phyloP scores from a whole-genome alignment of 306 rosid genomes.

The Trichosanthes truncata region DNA sequence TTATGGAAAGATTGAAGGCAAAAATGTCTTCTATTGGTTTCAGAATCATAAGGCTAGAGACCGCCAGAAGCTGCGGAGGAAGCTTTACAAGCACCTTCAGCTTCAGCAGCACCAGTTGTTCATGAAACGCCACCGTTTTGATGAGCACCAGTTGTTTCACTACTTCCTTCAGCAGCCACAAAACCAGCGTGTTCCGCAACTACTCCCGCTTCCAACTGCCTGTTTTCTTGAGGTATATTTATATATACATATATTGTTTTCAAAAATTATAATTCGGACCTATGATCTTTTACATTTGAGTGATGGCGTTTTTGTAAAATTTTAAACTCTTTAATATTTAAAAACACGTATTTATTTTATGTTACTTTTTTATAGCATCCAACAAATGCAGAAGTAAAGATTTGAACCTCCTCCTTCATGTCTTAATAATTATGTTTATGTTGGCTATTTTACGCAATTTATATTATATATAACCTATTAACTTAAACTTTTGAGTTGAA shows the following conservation, averaged over 20 bases:
- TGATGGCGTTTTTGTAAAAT: too few species aligned
- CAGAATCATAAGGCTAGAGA: slow-evolving; percentile 97
- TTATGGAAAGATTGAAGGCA: slow-evolving; percentile 86
- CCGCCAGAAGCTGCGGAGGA: slow-evolving; percentile 72
- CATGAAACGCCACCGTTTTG: background rate
- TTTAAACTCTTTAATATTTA: too few species aligned
- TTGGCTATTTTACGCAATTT: too few species aligned
- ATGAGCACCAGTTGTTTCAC: background rate
- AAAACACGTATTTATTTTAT: too few species aligned
- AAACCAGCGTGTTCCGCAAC: background rate
- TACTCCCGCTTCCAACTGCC: background rate
- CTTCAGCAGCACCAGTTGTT: background rate
- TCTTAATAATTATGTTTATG: too few species aligned
- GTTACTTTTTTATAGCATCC: too few species aligned
- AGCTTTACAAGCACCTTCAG: slow-evolving; percentile 67
- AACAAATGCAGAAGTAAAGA: too few species aligned
- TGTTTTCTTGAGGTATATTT: background rate
- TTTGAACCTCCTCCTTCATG: too few species aligned
- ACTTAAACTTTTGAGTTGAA: background rate
- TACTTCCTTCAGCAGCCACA: background rate
- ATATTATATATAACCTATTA: too few species aligned
- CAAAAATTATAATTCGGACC: too few species aligned
- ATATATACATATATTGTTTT: too few species aligned
- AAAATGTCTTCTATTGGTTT: slow-evolving; percentile 95
- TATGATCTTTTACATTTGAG: too few species aligned